phyloP scores from a whole-genome alignment of 768 basidiomycete genomes.

The Russula virescens region DNA sequence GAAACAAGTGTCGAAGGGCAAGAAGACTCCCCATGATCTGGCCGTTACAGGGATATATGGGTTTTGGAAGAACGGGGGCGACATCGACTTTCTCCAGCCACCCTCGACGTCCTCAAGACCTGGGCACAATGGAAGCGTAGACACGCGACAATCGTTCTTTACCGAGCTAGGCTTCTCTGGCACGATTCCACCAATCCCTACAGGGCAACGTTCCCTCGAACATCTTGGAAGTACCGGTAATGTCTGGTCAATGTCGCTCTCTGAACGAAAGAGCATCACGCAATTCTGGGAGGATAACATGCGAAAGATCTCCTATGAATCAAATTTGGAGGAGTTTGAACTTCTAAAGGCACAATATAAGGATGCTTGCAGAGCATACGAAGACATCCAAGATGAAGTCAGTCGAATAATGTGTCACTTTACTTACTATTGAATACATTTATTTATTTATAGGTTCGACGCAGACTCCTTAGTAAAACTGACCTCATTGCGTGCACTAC shows the following conservation, averaged over 20 bases:
- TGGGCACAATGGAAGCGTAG: not conserved
- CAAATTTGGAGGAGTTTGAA: conserved; percentile 40
- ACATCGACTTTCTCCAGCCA: conserved; percentile 21
- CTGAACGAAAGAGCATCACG: conserved; percentile 44
- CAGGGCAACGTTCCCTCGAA: conserved; percentile 32
- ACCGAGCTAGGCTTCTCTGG: conserved; percentile 32
- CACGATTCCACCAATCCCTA: conserved; percentile 37
- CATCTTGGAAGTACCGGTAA: conserved; percentile 31
- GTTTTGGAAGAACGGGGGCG: conserved; percentile 18
- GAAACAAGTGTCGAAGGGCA: not conserved
- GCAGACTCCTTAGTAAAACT: conserved; percentile 45
- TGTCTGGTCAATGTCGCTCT: conserved; percentile 50
- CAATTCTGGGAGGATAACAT: conserved; percentile 44
- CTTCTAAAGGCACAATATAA: conserved; percentile 37
- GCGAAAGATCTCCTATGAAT: conserved; percentile 30
- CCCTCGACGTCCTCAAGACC: not conserved
- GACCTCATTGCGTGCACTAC: conserved; percentile 76
- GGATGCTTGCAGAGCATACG: conserved; percentile 34
- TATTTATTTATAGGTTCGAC: conserved; percentile 40
- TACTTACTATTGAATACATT: not conserved
- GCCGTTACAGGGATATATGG: conserved; percentile 18
- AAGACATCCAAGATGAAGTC: conserved; percentile 50
- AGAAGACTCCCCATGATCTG: not conserved
- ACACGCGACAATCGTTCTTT: conserved; percentile 33
- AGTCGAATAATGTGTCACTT: conserved; percentile 15